Percentiles rank a stretch among this genome's conserved stretches.
Evolutionary conservation across 495 filamentous ascomycete genomes (phyloP).

Genomic region (Trichodelitschia bisporula): DNA sequence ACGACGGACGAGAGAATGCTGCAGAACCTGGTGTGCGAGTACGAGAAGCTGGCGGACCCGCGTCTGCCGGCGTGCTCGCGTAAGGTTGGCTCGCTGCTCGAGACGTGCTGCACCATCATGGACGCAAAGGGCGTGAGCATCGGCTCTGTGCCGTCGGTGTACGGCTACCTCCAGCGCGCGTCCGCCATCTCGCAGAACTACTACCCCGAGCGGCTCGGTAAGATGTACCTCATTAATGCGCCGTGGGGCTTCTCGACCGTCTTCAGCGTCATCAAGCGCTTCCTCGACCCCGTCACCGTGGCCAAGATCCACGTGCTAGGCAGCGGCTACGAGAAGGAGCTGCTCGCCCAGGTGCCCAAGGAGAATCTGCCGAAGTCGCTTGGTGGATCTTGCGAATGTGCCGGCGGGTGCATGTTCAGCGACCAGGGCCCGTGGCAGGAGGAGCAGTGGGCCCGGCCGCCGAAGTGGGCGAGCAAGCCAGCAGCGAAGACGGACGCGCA

Average conservation of each 20-base stretch:
- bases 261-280: conserved; percentile 67
- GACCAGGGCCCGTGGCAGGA: conserved; percentile 89
- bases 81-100: conserved; percentile 67
- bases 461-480: conserved; percentile 16
- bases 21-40: conserved; percentile 84
- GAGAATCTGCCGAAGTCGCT: conserved; percentile 81
- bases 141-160: conserved; percentile 50
- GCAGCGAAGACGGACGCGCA: too few species aligned
- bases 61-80: conserved; percentile 87
- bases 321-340: conserved; percentile 51
- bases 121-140: conserved; percentile 87
- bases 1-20: conserved; percentile 84
- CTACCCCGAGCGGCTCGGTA: conserved; percentile 83
- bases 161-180: conserved; percentile 42
- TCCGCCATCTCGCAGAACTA: conserved; percentile 70
- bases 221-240: conserved; percentile 89
- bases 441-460: conserved; percentile 33
- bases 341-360: conserved; percentile 59
- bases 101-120: conserved; percentile 95
- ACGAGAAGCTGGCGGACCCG: conserved; percentile 84
- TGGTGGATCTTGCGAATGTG: conserved; percentile 62
- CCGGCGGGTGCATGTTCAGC: conserved; percentile 64
- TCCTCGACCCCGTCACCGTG: conserved; percentile 90
- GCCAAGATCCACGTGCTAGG: conserved; percentile 87
- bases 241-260: conserved; percentile 76